Percentiles rank a stretch among this genome's conserved stretches.
These are phyloP conservation scores for Cryptosporidium tyzzeri DNA, from an alignment of 169 alveolate genomes.

Conservation along the genomic window DNA sequence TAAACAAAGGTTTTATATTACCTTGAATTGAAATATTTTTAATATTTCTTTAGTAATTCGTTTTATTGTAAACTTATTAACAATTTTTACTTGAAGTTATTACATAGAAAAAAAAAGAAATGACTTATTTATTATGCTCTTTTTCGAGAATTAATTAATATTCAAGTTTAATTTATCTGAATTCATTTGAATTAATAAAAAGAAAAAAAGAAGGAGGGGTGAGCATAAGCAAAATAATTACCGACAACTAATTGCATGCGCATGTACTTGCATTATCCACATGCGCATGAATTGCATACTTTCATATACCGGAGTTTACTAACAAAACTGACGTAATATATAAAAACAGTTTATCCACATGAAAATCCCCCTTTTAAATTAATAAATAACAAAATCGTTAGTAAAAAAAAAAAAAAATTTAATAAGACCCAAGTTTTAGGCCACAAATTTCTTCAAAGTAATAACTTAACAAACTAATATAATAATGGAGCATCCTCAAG, in stretches of 20 bases:
- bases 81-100: not conserved
- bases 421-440: not conserved
- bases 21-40: not conserved
- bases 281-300: not conserved
- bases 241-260: not conserved
- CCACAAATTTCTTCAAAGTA: not conserved
- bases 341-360: not conserved
- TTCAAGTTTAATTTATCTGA: not conserved
- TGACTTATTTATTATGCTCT: not conserved
- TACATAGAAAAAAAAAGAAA: not conserved
- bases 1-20: not conserved
- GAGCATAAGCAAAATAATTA: not conserved
- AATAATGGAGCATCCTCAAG: constrained; percentile 72
- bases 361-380: not conserved
- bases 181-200: not conserved
- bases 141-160: constrained; percentile 2
- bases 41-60: not conserved
- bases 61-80: not conserved
- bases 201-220: not conserved
- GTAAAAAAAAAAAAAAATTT: not conserved
- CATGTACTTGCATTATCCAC: not conserved
- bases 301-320: not conserved
- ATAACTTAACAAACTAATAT: constrained; percentile 36
- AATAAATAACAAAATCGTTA: not conserved
- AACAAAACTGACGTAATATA: not conserved